phyloP scores from a whole-genome alignment of 352 stramenopile species.

The Aphanomyces cochlioides region DNA sequence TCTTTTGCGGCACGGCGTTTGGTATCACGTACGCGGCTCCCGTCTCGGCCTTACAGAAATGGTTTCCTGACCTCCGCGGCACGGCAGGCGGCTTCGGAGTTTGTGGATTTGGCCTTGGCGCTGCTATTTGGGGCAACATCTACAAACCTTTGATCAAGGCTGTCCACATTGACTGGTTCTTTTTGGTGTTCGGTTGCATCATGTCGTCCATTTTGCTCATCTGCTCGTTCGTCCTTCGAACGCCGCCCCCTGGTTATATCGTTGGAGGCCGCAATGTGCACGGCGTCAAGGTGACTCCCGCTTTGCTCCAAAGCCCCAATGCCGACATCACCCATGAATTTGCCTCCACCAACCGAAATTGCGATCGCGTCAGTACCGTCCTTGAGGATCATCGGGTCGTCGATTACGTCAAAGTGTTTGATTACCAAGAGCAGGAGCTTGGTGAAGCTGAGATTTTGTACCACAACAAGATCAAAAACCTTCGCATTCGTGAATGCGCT shows the following conservation, averaged over 20 bases:
- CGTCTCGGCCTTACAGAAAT: constrained; percentile 62
- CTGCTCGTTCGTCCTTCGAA: constrained; percentile 46
- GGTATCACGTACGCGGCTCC: constrained; percentile 65
- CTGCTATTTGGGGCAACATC: constrained; percentile 56
- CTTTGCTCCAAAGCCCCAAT: background rate
- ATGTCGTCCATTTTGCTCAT: constrained; percentile 43
- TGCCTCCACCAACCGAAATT: background rate
- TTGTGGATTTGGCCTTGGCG: constrained; percentile 49
- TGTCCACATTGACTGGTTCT: constrained; percentile 44
- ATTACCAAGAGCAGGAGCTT: constrained; percentile 6
- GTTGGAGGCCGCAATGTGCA: constrained; percentile 57
- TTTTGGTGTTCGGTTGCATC: constrained; percentile 47
- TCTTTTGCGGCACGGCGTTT: constrained; percentile 56
- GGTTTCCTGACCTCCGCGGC: constrained; percentile 70
- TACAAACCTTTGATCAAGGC: constrained; percentile 47
- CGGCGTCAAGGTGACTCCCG: constrained; percentile 34
- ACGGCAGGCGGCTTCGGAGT: constrained; percentile 61
- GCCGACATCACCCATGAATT: background rate
- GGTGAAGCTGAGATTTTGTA: background rate
- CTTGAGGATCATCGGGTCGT: background rate
- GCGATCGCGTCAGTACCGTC: background rate
- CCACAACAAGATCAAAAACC: constrained; percentile 12
- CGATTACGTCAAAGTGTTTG: constrained; percentile 1
- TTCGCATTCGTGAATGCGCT: constrained; percentile 20
- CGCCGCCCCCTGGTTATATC: constrained; percentile 43